phyloP scores from a whole-genome alignment of 2,329 filamentous ascomycete species.

The Venturia aucupariae region DNA sequence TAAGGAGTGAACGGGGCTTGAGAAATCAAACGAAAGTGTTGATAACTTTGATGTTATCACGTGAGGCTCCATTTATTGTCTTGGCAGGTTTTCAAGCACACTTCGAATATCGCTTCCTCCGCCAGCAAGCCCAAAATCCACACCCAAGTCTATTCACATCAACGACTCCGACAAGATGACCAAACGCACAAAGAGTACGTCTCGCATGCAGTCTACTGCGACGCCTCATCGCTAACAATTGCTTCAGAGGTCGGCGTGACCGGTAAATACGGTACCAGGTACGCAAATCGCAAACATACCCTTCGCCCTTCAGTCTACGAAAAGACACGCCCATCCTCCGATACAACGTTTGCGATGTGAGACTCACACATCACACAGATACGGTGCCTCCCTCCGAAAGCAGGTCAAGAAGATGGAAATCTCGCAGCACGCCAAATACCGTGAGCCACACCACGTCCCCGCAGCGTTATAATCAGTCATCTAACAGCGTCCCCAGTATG shows the following conservation, averaged over 20 bases:
- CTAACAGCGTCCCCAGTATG: slow-evolving; percentile 41
- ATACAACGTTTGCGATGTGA: neutral
- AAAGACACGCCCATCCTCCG: neutral
- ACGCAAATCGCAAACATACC: slow-evolving; percentile 33
- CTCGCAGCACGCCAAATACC: slow-evolving; percentile 94
- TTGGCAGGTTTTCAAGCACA: neutral
- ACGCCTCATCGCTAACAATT: slow-evolving; percentile 22
- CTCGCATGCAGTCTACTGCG: slow-evolving; percentile 2
- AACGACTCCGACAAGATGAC: slow-evolving; percentile 58
- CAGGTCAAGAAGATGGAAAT: slow-evolving; percentile 99
- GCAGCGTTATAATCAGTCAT: neutral
- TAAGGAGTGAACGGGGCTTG: too few relatives aligned
- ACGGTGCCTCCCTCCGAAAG: slow-evolving; percentile 99
- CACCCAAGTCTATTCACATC: neutral
- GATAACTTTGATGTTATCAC: too few relatives aligned
- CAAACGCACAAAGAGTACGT: slow-evolving; percentile 75
- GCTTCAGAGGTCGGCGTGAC: slow-evolving; percentile 80
- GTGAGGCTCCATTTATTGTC: neutral
- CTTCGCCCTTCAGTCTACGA: slow-evolving; percentile 3
- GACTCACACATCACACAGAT: slow-evolving; percentile 44
- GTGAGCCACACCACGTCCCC: slow-evolving; percentile 9
- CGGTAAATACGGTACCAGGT: slow-evolving; percentile 97
- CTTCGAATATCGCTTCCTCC: neutral
- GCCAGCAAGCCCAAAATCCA: neutral
- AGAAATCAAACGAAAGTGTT: too few relatives aligned